Percentiles rank a stretch among this genome's conserved stretches.
Conservation (phyloP, 2,329 filamentous ascomycete genomes). For the Cercospora beticola region DNA sequence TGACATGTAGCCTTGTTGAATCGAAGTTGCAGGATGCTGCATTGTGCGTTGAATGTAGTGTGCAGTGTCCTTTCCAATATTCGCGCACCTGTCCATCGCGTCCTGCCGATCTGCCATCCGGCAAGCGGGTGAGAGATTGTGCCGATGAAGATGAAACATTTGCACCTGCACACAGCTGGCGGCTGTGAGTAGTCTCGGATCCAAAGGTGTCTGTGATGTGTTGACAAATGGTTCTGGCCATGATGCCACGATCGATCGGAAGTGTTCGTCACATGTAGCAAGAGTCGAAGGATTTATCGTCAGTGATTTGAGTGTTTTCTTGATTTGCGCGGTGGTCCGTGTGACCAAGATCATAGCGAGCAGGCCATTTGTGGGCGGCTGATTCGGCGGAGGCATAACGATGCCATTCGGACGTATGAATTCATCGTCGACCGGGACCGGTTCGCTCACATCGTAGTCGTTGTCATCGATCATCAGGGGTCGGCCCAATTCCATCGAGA, state of each 20-base stretch:
- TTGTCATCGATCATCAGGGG: constrained; percentile 81
- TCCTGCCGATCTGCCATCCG: constrained; percentile 63
- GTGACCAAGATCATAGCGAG: constrained; percentile 79
- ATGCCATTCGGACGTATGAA: constrained; percentile 61
- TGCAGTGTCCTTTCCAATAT: constrained; percentile 74
- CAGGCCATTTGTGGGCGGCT: constrained; percentile 65
- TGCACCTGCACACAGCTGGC: constrained; percentile 77
- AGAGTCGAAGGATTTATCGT: constrained; percentile 67
- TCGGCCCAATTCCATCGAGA: constrained; percentile 76
- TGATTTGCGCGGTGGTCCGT: constrained; percentile 71
- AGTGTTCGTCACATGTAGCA: constrained; percentile 77
- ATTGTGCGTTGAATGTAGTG: constrained; percentile 69
- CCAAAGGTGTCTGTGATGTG: constrained; percentile 64
- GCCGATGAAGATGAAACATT: constrained; percentile 81
- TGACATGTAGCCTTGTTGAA: constrained; percentile 30
- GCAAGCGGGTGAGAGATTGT: constrained; percentile 77
- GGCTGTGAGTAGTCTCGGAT: constrained; percentile 72
- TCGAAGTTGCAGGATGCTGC: constrained; percentile 38
- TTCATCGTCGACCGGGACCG: constrained; percentile 77
- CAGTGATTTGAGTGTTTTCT: constrained; percentile 67
- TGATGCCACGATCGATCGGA: constrained; percentile 68
- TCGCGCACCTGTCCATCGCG: constrained; percentile 75
- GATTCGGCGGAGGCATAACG: constrained; percentile 39
- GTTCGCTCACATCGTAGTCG: constrained; percentile 82
- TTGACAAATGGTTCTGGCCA: constrained; percentile 76